Base-by-base conservation (phyloP, 306 rosid genomes). In the Pterocarpus santalinus region DNA sequence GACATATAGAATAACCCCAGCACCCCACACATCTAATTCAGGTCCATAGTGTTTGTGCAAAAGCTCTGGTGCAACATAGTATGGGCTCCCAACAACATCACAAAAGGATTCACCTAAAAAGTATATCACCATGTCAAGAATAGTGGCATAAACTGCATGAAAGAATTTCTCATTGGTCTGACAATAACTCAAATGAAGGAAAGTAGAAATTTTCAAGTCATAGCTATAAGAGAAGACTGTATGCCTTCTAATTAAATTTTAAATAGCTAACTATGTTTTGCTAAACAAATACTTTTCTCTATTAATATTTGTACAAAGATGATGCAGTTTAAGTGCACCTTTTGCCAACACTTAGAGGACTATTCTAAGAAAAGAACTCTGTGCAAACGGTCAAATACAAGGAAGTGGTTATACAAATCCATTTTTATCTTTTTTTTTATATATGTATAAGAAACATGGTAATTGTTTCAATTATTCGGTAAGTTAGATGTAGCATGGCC, bases 31-130 rank as follows among this genome's bases (percentile, higher is more conserved):
- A 80, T 90, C 93, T 12, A 87, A 75, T 82, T 90, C 90, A 1
- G 88, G 91, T 66, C 93, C 93, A 80, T 90, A 90, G 36, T 10
- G 85, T 82, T 90, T 90, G 74, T 88, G 83, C 85, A 90, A 83
- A 61, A 90, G 91, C 78, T 90, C 91, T 33, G 93, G 93, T 73
- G 93, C 91, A 46, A 90, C 91, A 82, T 90, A 90, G 79, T 84
- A 90, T 64, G 93, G 93, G 81, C 93, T 87, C 79, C 91, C 93
- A 55, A 90, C 91, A 76, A 90, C 90, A 58, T 87, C 93, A 65
- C 67, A 79, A 79, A 90, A 90, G 28, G 80, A 79, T 69, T 90
- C 90, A 46, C 93, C 93, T 90, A 84, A 81, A 80, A 82, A 63
- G 16, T 15, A 73, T 77, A 74, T 69, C 71, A 58, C 15, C 4